These are phyloP conservation scores for Mixia osmundae DNA, from an alignment of 1,284 basidiomycete species.

Conservation along the genomic window DNA sequence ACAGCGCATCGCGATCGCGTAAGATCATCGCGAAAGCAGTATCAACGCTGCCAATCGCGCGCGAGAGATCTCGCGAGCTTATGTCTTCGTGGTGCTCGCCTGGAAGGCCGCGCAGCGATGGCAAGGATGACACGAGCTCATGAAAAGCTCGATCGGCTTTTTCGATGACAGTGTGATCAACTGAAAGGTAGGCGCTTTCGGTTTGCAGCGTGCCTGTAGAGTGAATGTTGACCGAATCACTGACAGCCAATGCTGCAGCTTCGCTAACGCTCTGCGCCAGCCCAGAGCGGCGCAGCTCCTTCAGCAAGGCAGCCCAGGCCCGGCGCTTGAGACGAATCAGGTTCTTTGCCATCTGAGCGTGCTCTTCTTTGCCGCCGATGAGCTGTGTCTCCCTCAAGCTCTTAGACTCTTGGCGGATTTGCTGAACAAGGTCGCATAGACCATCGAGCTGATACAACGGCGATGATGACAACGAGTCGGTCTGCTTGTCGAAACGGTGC, in stretches of 20 bases:
- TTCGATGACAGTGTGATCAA: too few species aligned
- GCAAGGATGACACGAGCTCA: too few species aligned
- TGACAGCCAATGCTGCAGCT: too few species aligned
- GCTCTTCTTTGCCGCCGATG: slow-evolving; percentile 30
- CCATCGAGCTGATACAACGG: neutral
- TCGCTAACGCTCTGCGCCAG: slow-evolving; percentile 41
- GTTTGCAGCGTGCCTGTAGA: neutral
- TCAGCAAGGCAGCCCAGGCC: slow-evolving; percentile 74
- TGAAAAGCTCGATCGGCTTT: too few species aligned
- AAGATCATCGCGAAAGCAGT: slow-evolving; percentile 2
- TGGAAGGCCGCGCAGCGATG: neutral
- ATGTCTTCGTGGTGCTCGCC: slow-evolving; percentile 49
- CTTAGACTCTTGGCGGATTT: neutral
- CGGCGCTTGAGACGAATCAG: slow-evolving; percentile 59
- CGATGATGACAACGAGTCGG: neutral
- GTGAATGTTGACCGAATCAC: neutral
- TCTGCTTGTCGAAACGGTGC: neutral
- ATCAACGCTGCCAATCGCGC: slow-evolving; percentile 26
- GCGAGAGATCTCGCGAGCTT: slow-evolving; percentile 56
- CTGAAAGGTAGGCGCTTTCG: neutral
- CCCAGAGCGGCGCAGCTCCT: slow-evolving; percentile 62
- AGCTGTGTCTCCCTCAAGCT: slow-evolving; percentile 1
- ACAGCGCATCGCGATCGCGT: slow-evolving; percentile 7
- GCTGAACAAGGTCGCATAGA: too few species aligned
- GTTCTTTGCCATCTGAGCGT: slow-evolving; percentile 50